These are phyloP conservation scores for Aulographum hederae DNA, from an alignment of 2,329 filamentous ascomycete genomes.

Conservation along the genomic window DNA sequence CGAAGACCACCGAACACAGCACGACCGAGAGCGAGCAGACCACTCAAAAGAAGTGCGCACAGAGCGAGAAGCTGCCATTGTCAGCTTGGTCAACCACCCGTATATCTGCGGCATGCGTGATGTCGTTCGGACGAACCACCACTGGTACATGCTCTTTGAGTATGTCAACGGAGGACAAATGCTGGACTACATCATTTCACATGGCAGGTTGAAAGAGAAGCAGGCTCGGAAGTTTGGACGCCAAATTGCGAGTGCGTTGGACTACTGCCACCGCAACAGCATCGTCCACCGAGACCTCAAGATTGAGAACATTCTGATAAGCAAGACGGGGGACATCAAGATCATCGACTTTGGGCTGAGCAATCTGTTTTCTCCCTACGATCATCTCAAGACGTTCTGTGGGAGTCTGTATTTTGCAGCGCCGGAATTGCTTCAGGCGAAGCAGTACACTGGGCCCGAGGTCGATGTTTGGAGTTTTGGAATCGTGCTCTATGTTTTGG, in stretches of 20 bases:
- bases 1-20: slow-evolving; percentile 57
- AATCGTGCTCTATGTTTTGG: slow-evolving; percentile 90
- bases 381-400: slow-evolving; percentile 87
- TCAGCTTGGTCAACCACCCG: slow-evolving; percentile 81
- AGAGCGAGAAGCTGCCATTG: slow-evolving; percentile 87
- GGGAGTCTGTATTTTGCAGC: slow-evolving; percentile 96
- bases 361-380: slow-evolving; percentile 78
- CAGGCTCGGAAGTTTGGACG: slow-evolving; percentile 94
- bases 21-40: slow-evolving; percentile 74
- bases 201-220: slow-evolving; percentile 94
- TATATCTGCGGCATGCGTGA: slow-evolving; percentile 94
- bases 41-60: slow-evolving; percentile 94
- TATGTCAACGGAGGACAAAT: slow-evolving; percentile 98
- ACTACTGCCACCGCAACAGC: slow-evolving; percentile 96
- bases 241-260: slow-evolving; percentile 88
- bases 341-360: slow-evolving; percentile 98
- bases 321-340: slow-evolving; percentile 97
- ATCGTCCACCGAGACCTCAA: slow-evolving; percentile 96
- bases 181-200: slow-evolving; percentile 98
- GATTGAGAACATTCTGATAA: slow-evolving; percentile 98
- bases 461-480: slow-evolving; percentile 99
- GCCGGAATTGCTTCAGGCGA: slow-evolving; percentile 81
- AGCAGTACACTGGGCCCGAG: slow-evolving; percentile 87
- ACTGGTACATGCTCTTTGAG: slow-evolving; percentile 99
- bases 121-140: slow-evolving; percentile 86